Evolutionary conservation across 2,329 filamentous ascomycete species (phyloP), one percentile per base, ranked within the genome.

Genomic region (Eutypella sp.): DNA sequence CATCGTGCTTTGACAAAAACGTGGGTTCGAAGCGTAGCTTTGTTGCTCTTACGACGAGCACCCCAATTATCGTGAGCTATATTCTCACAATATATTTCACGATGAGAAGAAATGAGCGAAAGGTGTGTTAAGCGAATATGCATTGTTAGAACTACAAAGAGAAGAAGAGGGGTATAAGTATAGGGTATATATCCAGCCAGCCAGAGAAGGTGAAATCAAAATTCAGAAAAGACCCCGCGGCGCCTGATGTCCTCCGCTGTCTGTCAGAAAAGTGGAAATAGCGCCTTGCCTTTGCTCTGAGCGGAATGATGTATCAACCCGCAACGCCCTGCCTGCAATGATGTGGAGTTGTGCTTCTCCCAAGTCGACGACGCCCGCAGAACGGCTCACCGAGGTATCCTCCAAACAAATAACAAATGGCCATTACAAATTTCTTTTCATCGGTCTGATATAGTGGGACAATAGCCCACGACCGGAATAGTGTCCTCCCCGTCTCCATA

Each of bases 181-280:
- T 15, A 34, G 36, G 36, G 20, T 39, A 39, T 39, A 33, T 39
- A 39, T 39, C 36, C 23, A 39, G 36, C 36, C 36, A 39, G 36
- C 36, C 36, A 39, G 36, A 39, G 23, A 39, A 20, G n/a, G 10
- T 19, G 18, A 37, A 18, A 29, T 7, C 7, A 29, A 29, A 29
- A 7, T n/a, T n/a, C n/a, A n/a, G 16, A 33, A 11, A 6, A 33
- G 29, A 33, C 11, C 29, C 29, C 29, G 29, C 29, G 11, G 13
- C 25, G 29, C 13, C 5, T n/a, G n/a, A n/a, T n/a, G n/a, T n/a
- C n/a, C n/a, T n/a, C n/a, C n/a, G n/a, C n/a, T n/a, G n/a, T n/a
- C n/a, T n/a, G n/a, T 15, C 29, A 33, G 11, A 33, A 29, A 7
- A 29, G 25, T 7, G 25, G 7, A 29, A 7, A 33, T 33, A 33